phyloP scores from a whole-genome alignment of 495 filamentous ascomycete genomes.

The Annulohypoxylon nitens region DNA sequence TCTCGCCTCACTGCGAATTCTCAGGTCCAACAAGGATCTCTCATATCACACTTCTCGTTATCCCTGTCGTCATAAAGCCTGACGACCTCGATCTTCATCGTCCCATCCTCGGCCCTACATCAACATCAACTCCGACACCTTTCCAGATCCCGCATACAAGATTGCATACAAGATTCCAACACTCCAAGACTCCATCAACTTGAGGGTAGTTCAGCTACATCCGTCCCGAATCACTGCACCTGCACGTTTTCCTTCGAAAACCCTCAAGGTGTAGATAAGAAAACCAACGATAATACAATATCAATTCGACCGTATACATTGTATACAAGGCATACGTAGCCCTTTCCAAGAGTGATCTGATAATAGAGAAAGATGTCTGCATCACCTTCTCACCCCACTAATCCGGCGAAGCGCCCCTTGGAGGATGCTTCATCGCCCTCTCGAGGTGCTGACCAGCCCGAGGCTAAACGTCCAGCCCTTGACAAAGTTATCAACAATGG shows the following conservation, averaged over 20 bases:
- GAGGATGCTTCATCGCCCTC: conserved; percentile 97
- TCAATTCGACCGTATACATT: conserved; percentile 51
- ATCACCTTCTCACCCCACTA: conserved; percentile 65
- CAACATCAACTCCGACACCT: conserved; percentile 49
- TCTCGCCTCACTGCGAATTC: conserved; percentile 30
- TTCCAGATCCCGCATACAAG: conserved; percentile 49
- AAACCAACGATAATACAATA: conserved; percentile 61
- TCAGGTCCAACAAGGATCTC: conserved; percentile 33
- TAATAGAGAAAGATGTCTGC: conserved; percentile 65
- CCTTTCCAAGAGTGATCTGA: conserved; percentile 54
- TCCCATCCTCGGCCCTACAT: conserved; percentile 48
- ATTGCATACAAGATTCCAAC: background rate
- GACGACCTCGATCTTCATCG: conserved; percentile 36
- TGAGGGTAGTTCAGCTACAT: conserved; percentile 41
- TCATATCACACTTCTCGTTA: conserved; percentile 45
- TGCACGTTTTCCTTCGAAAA: conserved; percentile 92
- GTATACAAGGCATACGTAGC: conserved; percentile 44
- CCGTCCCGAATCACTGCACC: conserved; percentile 70
- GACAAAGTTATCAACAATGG: conserved; percentile 84
- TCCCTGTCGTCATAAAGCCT: conserved; percentile 39
- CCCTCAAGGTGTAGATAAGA: conserved; percentile 84
- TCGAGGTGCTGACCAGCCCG: conserved; percentile 89
- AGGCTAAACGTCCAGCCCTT: conserved; percentile 95
- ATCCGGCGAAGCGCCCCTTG: conserved; percentile 87
- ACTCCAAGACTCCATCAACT: conserved; percentile 35